Evolutionary conservation across 2,329 filamentous ascomycete genomes (phyloP).

Genomic region (Venturia carpophila): DNA sequence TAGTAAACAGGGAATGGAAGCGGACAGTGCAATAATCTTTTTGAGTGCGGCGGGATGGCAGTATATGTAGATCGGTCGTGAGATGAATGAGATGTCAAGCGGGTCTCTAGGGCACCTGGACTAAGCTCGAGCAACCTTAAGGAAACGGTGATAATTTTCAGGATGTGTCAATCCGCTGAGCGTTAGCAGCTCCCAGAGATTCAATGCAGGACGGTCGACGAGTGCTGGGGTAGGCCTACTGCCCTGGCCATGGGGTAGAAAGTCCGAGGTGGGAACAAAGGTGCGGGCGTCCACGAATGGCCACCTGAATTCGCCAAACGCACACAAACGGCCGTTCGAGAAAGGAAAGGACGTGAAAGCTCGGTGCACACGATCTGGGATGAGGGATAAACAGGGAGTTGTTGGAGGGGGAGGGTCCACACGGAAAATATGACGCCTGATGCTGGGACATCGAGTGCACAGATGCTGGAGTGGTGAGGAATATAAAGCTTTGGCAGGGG

Average conservation of each 20-base stretch:
- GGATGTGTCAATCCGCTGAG: conserved; percentile 16
- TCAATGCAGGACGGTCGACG: conserved; percentile 17
- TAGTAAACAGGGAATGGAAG: conserved; percentile 14
- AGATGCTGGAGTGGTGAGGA: conserved; percentile 14
- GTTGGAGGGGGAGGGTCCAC: conserved; percentile 3
- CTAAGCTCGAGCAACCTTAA: conserved; percentile 16
- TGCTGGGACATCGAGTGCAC: conserved; percentile 1
- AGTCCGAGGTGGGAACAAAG: conserved; percentile 12
- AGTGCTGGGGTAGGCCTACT: conserved; percentile 14
- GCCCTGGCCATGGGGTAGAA: conserved; percentile 7
- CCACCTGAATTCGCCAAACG: conserved; percentile 5
- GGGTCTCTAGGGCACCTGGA: conserved; percentile 16
- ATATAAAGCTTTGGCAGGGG: conserved; percentile 12
- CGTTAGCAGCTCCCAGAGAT: conserved; percentile 6
- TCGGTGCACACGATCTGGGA: conserved; percentile 1
- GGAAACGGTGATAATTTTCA: conserved; percentile 15
- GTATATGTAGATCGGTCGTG: conserved; percentile 18
- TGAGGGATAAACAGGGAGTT: conserved; percentile 2
- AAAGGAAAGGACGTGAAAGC: conserved; percentile 14
- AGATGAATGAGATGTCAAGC: conserved; percentile 14
- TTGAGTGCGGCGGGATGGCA: conserved; percentile 16
- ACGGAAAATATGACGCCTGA: conserved; percentile 6
- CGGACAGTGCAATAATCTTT: conserved; percentile 10
- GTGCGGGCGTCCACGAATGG: conserved; percentile 11
- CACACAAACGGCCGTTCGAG: conserved; percentile 15